Conservation (phyloP, 345 rosid genomes). For the Zanthoxylum bungeanum region DNA sequence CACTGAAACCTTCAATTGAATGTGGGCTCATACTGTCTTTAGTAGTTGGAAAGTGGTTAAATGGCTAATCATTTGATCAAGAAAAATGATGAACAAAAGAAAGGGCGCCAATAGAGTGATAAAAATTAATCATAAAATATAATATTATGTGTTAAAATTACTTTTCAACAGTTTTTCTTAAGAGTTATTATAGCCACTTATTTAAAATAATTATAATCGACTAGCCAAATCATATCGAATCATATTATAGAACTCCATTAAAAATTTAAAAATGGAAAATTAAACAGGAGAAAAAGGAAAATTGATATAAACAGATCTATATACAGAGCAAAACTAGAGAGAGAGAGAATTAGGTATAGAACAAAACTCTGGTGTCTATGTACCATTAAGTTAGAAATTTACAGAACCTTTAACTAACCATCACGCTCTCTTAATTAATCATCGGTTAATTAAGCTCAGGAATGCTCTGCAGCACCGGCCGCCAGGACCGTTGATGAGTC, state of each 20-base stretch:
- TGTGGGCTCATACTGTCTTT: background rate
- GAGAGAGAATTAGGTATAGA: background rate
- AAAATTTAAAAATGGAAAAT: no score
- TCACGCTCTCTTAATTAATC: no score
- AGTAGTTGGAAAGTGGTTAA: constrained; percentile 4
- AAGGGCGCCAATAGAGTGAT: no score
- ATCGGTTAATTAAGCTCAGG: constrained; percentile 48
- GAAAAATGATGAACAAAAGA: no score
- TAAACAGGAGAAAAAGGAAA: background rate
- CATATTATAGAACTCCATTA: no score
- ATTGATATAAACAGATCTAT: background rate
- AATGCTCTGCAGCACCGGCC: constrained; percentile 60
- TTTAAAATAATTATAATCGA: no score
- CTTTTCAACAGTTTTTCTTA: no score
- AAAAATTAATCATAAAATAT: no score
- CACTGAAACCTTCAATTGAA: constrained; percentile 1
- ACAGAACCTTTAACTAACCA: no score
- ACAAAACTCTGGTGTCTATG: no score
- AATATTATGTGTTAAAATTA: no score
- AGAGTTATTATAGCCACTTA: no score
- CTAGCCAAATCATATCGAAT: background rate
- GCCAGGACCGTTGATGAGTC: constrained; percentile 45
- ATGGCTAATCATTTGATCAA: background rate
- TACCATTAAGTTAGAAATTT: background rate
- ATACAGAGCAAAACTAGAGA: background rate